Conservation (phyloP, 2,329 filamentous ascomycete genomes). For the Hymenoscyphus fructigenus region DNA sequence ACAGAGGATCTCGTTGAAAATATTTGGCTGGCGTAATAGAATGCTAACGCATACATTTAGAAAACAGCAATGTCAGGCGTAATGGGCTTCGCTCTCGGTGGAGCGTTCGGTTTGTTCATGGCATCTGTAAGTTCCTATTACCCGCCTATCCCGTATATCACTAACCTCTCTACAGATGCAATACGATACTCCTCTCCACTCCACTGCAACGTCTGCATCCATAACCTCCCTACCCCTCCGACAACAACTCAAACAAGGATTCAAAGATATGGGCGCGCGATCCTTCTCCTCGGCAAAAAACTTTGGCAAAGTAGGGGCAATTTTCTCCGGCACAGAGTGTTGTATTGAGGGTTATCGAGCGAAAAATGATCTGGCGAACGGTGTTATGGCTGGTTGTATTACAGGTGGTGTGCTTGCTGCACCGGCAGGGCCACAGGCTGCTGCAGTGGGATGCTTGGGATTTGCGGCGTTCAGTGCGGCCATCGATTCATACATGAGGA, state of each 20-base stretch:
- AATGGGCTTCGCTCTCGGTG: conserved; percentile 92
- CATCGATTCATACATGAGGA: conserved; percentile 88
- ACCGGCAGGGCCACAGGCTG: conserved; percentile 85
- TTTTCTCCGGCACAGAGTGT: conserved; percentile 93
- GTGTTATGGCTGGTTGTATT: conserved; percentile 81
- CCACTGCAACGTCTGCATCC: conserved; percentile 41
- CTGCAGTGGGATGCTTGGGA: conserved; percentile 81
- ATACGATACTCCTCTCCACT: conserved; percentile 83
- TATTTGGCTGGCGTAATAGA: background rate
- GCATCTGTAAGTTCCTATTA: conserved; percentile 67
- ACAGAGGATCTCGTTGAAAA: background rate
- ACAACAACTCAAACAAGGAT: conserved; percentile 79
- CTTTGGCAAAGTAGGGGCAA: conserved; percentile 88
- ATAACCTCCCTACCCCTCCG: conserved; percentile 70
- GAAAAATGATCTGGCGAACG: conserved; percentile 91
- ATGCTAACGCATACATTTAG: conserved; percentile 8
- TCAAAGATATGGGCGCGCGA: conserved; percentile 90
- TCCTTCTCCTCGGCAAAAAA: conserved; percentile 86
- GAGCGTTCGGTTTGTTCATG: conserved; percentile 97
- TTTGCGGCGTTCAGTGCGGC: conserved; percentile 92
- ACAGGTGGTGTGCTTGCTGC: conserved; percentile 87
- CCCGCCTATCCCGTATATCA: conserved; percentile 5
- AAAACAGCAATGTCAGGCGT: conserved; percentile 89
- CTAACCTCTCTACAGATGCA: conserved; percentile 67
- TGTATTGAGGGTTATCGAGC: conserved; percentile 89